Evolutionary conservation across 2,329 filamentous ascomycete genomes (phyloP).

Genomic region (Orbilia blumenaviensis): DNA sequence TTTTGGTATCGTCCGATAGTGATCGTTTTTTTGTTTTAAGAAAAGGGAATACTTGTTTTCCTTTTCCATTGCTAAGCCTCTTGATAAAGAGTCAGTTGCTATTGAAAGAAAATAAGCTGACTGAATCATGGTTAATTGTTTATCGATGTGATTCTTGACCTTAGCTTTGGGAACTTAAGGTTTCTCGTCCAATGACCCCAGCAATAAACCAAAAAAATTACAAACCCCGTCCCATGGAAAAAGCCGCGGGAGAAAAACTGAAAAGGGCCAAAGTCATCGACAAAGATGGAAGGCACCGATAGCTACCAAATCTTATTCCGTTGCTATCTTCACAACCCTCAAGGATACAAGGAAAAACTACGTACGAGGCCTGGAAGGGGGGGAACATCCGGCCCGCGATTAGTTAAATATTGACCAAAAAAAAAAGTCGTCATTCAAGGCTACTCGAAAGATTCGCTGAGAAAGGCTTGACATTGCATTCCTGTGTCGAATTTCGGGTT

Average conservation of each 20-base stretch:
- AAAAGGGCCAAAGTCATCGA: background rate
- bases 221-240: background rate
- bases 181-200: background rate
- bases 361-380: background rate
- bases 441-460: no score
- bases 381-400: slow-evolving; percentile 3
- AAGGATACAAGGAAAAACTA: background rate
- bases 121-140: no score
- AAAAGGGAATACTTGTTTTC: no score
- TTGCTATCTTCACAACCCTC: no score
- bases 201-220: background rate
- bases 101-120: no score
- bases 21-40: background rate
- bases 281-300: background rate
- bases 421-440: background rate
- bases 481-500: slow-evolving; percentile 25
- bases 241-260: slow-evolving; percentile 16
- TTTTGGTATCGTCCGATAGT: background rate
- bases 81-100: no score
- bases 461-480: background rate
- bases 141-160: no score
- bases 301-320: background rate
- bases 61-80: no score
- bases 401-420: background rate
- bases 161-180: background rate